Evolutionary conservation across 2,329 filamentous ascomycete species (phyloP).

Genomic region (Pseudocercospora fijiensis): DNA sequence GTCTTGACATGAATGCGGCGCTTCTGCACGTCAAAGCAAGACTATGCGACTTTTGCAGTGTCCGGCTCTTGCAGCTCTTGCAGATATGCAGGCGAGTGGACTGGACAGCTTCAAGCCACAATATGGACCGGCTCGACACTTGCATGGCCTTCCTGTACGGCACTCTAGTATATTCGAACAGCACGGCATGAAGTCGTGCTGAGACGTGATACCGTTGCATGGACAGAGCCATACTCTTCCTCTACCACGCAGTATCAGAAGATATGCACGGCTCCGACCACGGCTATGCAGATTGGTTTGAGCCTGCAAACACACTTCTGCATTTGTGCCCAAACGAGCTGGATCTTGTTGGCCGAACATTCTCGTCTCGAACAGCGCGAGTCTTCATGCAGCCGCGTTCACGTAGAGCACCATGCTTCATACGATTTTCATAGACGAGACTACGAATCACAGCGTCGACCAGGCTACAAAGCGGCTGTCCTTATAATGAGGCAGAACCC

Average conservation of each 20-base stretch:
- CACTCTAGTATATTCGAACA: slow-evolving; percentile 1
- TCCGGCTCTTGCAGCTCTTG: slow-evolving; percentile 2
- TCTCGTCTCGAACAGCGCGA: slow-evolving; percentile 6
- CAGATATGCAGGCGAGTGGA: not conserved
- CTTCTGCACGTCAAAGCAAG: not conserved
- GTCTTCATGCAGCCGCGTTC: slow-evolving; percentile 9
- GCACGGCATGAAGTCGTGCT: not conserved
- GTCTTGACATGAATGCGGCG: not conserved
- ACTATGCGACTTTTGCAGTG: not conserved
- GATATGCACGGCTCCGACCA: slow-evolving; percentile 2
- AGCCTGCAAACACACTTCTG: slow-evolving; percentile 5
- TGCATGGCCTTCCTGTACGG: slow-evolving; percentile 2
- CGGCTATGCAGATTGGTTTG: not conserved
- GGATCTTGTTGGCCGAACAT: not conserved
- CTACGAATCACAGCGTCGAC: slow-evolving; percentile 5
- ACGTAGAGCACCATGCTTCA: slow-evolving; percentile 5
- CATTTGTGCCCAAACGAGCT: slow-evolving; percentile 7
- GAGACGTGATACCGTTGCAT: slow-evolving; percentile 1
- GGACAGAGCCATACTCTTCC: not conserved
- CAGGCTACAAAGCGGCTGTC: not conserved
- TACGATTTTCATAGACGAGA: slow-evolving; percentile 4
- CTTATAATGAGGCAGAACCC: not conserved
- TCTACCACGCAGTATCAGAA: not conserved
- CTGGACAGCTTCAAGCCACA: not conserved
- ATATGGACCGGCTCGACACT: not conserved